These are phyloP conservation scores for Colletotrichum kahawae DNA, from an alignment of 2,329 filamentous ascomycete genomes.

Conservation along the genomic window DNA sequence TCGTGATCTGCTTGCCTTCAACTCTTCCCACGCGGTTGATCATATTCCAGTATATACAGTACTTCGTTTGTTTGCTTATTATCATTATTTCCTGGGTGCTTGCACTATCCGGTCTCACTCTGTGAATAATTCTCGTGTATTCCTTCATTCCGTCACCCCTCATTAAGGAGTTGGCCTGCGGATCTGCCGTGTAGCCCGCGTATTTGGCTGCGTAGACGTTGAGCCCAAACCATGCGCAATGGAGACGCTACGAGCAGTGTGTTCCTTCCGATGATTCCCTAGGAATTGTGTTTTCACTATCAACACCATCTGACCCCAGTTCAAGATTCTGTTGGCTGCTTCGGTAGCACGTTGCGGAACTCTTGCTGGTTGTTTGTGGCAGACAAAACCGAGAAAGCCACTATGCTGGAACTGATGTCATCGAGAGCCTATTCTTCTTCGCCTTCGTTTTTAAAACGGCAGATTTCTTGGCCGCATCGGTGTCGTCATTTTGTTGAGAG, in stretches of 20 bases:
- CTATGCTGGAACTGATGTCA: slow-evolving; percentile 28
- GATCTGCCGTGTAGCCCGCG: neutral
- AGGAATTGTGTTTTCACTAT: neutral
- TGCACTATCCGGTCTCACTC: neutral
- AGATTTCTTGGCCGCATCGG: slow-evolving; percentile 47
- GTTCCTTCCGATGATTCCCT: neutral
- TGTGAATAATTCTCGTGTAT: neutral
- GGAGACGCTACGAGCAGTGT: neutral
- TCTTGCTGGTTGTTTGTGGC: neutral
- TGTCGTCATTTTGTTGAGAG: slow-evolving; percentile 50
- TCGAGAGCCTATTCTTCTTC: slow-evolving; percentile 50
- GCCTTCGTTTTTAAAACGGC: slow-evolving; percentile 41
- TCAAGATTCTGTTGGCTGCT: neutral
- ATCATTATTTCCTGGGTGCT: neutral
- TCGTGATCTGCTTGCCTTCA: neutral
- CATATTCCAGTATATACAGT: neutral
- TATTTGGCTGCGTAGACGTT: neutral
- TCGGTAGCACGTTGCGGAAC: neutral
- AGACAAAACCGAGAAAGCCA: neutral
- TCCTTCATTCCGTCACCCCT: neutral
- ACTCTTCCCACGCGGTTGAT: neutral
- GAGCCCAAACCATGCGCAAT: neutral
- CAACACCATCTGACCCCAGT: neutral
- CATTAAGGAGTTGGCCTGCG: neutral
- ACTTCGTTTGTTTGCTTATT: neutral